Percentiles rank a stretch among this genome's conserved stretches.
Conservation (phyloP, 2,329 filamentous ascomycete species). For the Teratosphaeria gauchensis region DNA sequence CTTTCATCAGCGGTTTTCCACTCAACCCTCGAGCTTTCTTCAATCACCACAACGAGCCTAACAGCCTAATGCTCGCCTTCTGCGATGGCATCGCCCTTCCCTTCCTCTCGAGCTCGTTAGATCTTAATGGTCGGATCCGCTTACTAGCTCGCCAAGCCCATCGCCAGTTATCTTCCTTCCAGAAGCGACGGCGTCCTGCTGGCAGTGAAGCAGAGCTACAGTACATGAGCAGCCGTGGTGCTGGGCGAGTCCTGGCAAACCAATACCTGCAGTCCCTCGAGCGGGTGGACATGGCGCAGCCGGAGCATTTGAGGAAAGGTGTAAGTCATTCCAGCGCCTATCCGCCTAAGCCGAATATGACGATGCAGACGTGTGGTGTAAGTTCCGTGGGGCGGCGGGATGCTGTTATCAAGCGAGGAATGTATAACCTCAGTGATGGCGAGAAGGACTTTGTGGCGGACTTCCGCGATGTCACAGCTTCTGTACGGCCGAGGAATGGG, state of each 20-base stretch:
- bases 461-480: conserved; percentile 27
- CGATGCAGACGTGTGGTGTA: conserved; percentile 36
- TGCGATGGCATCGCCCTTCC: conserved; percentile 38
- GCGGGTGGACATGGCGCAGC: conserved; percentile 27
- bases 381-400: conserved; percentile 32
- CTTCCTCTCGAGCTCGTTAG: conserved; percentile 28
- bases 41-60: conserved; percentile 26
- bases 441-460: conserved; percentile 32
- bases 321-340: conserved; percentile 31
- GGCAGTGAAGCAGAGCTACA: conserved; percentile 12
- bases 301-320: conserved; percentile 17
- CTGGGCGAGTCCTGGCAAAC: conserved; percentile 32
- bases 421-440: conserved; percentile 18
- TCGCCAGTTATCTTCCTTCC: conserved; percentile 33
- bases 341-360: conserved; percentile 20
- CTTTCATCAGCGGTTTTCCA: conserved; percentile 38
- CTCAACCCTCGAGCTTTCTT: conserved; percentile 38
- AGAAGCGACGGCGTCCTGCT: conserved; percentile 28
- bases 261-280: conserved; percentile 35
- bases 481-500: conserved; percentile 35
- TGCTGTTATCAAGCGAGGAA: conserved; percentile 20
- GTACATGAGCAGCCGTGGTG: conserved; percentile 28
- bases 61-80: conserved; percentile 40
- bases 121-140: conserved; percentile 29
- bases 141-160: conserved; percentile 34